Evolutionary conservation across 1,284 basidiomycete genomes (phyloP), one percentile per base, ranked within the genome.

Genomic region (Pterulicium gracile): DNA sequence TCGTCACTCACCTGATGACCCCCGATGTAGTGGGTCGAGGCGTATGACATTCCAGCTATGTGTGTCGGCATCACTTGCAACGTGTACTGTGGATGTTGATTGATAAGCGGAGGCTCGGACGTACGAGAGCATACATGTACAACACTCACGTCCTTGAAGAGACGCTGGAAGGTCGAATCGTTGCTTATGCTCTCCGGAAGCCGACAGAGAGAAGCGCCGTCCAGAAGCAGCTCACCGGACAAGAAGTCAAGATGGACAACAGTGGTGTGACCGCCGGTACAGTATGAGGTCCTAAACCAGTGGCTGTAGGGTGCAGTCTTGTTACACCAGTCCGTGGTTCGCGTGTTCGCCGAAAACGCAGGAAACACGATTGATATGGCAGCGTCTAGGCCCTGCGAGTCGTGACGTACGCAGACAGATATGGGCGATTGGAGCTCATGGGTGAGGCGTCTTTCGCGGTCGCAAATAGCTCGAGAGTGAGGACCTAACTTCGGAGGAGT

Each of bases 221-320:
- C 24, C 13, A 49, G 39, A 21, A 46, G 45, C 15, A 49, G 22
- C 23, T 19, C 23, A 1, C 48, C 45, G 4, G 36, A 18, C 14
- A 49, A 17, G 3, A 49, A 22, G 35, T 49, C 39, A n/a, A 49
- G 18, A 47, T 49, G 35, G 4, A 49, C 18, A 10, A 7, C 10
- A 41, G 7, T n/a, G 10, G 7, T 7, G 7, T 17, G 10, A 20
- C 18, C 18, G 21, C 50, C 24, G 3, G 49, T 17, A 2, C 56
- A 52, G 2, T 57, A 61, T 15, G 36, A 41, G 4, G 69, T 7
- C 2, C 58, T 56, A n/a, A n/a, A n/a, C 72, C 72, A 76, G 14
- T 61, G 61, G 14, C 61, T 54, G 47, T 64, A 60, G 4, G 58
- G 56, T 10, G 14, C 2, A 1, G 44, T 23, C 23, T 63, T 40